phyloP scores from a whole-genome alignment of 164 flowering plant species.

The Euptelea pleiosperma region DNA sequence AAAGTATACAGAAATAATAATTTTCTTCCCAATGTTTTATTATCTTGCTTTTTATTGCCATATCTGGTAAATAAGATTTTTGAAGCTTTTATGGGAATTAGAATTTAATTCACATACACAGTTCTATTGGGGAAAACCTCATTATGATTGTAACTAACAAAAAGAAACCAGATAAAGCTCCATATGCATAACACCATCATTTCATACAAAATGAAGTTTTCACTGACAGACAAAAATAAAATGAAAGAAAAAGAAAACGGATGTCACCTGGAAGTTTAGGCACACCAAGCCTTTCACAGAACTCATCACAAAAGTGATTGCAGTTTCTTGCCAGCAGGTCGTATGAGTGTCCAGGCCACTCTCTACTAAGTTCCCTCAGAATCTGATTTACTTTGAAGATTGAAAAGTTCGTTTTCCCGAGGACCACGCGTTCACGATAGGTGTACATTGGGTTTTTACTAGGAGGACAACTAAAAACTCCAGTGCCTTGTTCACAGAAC shows the following conservation, averaged over 20 bases:
- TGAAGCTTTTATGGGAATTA: neutral
- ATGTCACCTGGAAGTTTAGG: slow-evolving; percentile 89
- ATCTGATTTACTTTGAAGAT: slow-evolving; percentile 71
- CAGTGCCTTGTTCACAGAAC: slow-evolving; percentile 86
- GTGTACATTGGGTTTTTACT: slow-evolving; percentile 91
- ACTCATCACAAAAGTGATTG: slow-evolving; percentile 95
- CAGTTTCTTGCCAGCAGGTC: slow-evolving; percentile 87
- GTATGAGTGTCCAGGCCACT: slow-evolving; percentile 88
- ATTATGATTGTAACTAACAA: neutral
- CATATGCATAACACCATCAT: neutral
- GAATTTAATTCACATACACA: neutral
- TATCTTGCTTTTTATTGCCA: neutral
- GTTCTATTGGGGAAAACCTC: neutral
- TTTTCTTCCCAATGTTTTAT: neutral
- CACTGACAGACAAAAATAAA: neutral
- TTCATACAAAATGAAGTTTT: neutral
- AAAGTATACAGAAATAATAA: neutral
- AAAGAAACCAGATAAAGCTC: neutral
- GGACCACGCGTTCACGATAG: slow-evolving; percentile 73
- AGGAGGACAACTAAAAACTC: slow-evolving; percentile 86
- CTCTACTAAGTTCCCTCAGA: slow-evolving; percentile 83
- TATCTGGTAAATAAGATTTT: neutral
- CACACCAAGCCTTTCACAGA: slow-evolving; percentile 85
- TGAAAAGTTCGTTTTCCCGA: slow-evolving; percentile 63
- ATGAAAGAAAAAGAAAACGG: slow-evolving; percentile 3